Conservation (phyloP, 2,329 filamentous ascomycete species). For the Pseudonectria buxi region DNA sequence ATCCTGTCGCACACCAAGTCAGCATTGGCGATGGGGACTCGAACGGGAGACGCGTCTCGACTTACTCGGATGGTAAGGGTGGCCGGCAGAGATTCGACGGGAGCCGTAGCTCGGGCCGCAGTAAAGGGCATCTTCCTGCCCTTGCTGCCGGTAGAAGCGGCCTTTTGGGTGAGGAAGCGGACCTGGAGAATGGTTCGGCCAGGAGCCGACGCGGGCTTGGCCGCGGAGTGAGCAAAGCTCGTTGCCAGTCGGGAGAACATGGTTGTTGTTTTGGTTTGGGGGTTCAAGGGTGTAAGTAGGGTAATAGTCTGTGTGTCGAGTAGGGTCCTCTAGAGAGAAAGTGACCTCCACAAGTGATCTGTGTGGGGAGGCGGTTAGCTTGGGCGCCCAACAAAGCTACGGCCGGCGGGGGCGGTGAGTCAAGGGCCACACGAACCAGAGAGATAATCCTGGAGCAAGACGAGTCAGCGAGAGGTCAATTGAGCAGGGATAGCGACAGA, state of each 20-base stretch:
- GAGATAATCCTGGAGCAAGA: conserved; percentile 60
- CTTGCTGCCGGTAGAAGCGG: conserved; percentile 58
- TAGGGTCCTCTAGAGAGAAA: conserved; percentile 23
- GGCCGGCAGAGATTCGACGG: conserved; percentile 54
- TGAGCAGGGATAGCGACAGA: conserved; percentile 9
- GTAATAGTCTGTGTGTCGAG: conserved; percentile 10
- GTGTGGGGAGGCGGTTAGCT: conserved; percentile 12
- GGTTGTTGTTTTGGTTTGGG: conserved; percentile 20
- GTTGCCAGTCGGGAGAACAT: conserved; percentile 56
- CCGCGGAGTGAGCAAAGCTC: conserved; percentile 47
- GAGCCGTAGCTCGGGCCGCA: conserved; percentile 53
- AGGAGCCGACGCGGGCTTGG: conserved; percentile 36
- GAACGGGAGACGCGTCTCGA: conserved; percentile 9
- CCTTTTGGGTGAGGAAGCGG: conserved; percentile 30
- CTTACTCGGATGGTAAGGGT: conserved; percentile 89
- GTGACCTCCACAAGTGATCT: conserved; percentile 39
- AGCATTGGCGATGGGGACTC: conserved; percentile 4
- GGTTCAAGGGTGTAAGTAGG: conserved; percentile 3
- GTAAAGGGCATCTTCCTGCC: conserved; percentile 60
- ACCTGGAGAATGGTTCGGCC: conserved; percentile 34
- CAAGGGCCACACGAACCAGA: conserved; percentile 52
- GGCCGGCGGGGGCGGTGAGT: conserved; percentile 34
- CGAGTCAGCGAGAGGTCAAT: conserved; percentile 35
- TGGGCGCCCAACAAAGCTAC: conserved; percentile 7
- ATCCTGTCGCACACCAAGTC: conserved; percentile 48